A percentile compares a stretch with the other conserved stretches of the same genome.
Evolutionary conservation across 169 alveolate species (phyloP).

Genomic region (Cryptosporidium sp.): DNA sequence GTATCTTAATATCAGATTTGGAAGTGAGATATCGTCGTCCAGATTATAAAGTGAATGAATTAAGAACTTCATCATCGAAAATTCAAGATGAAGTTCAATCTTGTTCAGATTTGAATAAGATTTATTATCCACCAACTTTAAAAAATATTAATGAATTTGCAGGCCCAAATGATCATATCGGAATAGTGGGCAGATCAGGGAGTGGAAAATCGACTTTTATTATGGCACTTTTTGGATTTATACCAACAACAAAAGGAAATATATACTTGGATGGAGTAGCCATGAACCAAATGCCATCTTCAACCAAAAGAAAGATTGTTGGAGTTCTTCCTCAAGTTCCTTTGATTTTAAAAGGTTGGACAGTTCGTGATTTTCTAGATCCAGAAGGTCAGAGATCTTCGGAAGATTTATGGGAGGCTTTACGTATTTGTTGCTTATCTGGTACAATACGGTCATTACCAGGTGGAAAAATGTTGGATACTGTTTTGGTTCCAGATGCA

Average conservation of each 20-base stretch:
- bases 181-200: slow-evolving; percentile 82
- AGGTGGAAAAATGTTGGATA: slow-evolving; percentile 69
- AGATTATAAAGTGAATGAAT: background rate
- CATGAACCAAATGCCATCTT: slow-evolving; percentile 35
- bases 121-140: slow-evolving; percentile 75
- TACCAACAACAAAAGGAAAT: slow-evolving; percentile 69
- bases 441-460: slow-evolving; percentile 58
- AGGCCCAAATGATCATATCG: slow-evolving; percentile 79
- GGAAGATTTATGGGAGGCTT: slow-evolving; percentile 79
- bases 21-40: slow-evolving; percentile 75
- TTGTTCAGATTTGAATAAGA: slow-evolving; percentile 6
- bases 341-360: slow-evolving; percentile 78
- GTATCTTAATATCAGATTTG: slow-evolving; percentile 44
- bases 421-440: slow-evolving; percentile 63
- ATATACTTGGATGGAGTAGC: slow-evolving; percentile 70
- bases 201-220: slow-evolving; percentile 78
- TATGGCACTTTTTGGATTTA: slow-evolving; percentile 73
- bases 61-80: background rate
- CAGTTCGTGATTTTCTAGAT: slow-evolving; percentile 78
- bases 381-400: slow-evolving; percentile 77
- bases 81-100: background rate
- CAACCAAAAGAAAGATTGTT: slow-evolving; percentile 66
- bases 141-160: slow-evolving; percentile 79
- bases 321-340: slow-evolving; percentile 80
- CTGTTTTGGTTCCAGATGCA: slow-evolving; percentile 58